Conservation (phyloP, 2,329 filamentous ascomycete species). For the Calonectria leucothoes region DNA sequence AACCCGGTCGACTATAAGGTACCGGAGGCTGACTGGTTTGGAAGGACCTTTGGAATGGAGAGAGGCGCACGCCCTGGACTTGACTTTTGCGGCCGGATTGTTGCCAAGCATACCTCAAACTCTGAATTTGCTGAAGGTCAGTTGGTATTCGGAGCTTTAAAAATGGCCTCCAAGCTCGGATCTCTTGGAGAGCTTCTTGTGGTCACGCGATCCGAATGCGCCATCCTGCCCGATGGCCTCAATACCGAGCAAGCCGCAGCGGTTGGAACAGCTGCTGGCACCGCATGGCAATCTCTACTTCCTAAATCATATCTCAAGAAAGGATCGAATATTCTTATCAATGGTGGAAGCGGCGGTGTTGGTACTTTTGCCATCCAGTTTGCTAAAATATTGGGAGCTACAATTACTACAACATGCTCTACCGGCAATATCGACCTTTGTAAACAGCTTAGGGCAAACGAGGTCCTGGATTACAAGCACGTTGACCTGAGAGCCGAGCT, state of each 20-base stretch:
- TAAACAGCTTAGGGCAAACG: conserved; percentile 70
- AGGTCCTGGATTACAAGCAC: conserved; percentile 71
- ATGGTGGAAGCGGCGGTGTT: conserved; percentile 72
- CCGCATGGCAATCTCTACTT: neutral
- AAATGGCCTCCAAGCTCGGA: no score
- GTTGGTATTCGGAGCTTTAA: no score
- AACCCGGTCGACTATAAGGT: neutral
- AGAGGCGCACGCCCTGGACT: neutral
- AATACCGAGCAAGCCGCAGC: neutral
- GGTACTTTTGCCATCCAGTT: conserved; percentile 73
- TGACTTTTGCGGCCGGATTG: neutral
- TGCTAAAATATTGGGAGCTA: conserved; percentile 69
- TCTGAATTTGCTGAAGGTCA: no score
- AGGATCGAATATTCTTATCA: conserved; percentile 66
- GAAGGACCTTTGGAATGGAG: neutral
- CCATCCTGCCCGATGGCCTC: neutral
- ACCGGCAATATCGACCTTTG: conserved; percentile 68
- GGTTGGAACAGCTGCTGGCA: neutral
- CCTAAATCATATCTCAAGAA: neutral
- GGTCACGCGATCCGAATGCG: no score
- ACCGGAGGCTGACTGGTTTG: neutral
- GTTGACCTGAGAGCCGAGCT: conserved; percentile 60
- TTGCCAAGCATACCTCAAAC: neutral
- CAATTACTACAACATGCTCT: conserved; percentile 71
- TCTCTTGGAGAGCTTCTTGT: no score